Base-by-base conservation (phyloP, 2,329 filamentous ascomycete genomes). In the Colletotrichum trifolii region DNA sequence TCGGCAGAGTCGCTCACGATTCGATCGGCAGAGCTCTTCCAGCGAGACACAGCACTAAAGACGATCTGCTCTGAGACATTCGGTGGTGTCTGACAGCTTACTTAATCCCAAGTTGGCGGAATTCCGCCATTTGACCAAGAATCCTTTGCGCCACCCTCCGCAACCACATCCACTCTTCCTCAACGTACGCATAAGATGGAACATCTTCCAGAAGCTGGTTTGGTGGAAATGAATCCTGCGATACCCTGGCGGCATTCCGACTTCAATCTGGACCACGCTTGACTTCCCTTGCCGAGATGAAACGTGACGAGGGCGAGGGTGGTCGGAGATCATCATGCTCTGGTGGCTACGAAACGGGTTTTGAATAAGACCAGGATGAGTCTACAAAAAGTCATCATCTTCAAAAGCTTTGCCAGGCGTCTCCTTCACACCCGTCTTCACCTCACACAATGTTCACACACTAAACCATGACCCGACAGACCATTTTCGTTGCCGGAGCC, bases 401-500 rank as follows among this genome's bases (percentile, higher is more conserved):
- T 25, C 25, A 5, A 25, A 25, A 25, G 25, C 25, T 25, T 25
- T 25, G 25, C 25, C 25, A 25, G 25, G 25, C 25, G 25, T 25
- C 25, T 25, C 25, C 4, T 25, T 25, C 25, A 25, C 4, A 25
- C 25, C 25, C 25, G 25, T 4, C 25, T 25, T 25, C 25, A 25
- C 25, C 11, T 25, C 8, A 15, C n/a, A 47, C 42, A 34, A 17
- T 35, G n/a, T 15, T 4, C 17, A 35, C 6, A 25, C 17, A 43
- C 11, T 11, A 40, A 17, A 46, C 8, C 35, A 63, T 59, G 47
- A 15, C 60, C 25, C 47, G 36, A 7, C 33, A 47, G 35, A 50
- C 46, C 3, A 52, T 65, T n/a, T 82, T 81, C 66, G 73, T 82
- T 63, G 73, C 71, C 60, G 76, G 74, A 54, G 77, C 76, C 7